Conservation (phyloP, 2,329 filamentous ascomycete genomes). For the Calonectria hongkongensis region DNA sequence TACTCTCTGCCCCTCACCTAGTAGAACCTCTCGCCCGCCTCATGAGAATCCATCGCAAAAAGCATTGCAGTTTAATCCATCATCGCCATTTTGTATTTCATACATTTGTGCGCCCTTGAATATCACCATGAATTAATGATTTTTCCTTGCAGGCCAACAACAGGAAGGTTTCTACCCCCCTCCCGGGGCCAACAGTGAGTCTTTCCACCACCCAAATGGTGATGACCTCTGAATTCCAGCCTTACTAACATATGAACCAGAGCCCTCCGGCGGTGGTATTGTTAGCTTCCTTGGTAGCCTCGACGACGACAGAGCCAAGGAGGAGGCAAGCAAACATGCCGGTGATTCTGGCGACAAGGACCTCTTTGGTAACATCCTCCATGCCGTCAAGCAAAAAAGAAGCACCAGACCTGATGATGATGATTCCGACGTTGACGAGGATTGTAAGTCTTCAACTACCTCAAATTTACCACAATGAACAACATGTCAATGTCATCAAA, state of each 20-base stretch:
- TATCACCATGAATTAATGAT: constrained; percentile 29
- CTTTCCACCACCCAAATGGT: neutral
- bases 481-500: neutral
- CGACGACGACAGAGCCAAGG: constrained; percentile 68
- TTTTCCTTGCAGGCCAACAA: constrained; percentile 38
- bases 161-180: constrained; percentile 50
- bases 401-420: constrained; percentile 68
- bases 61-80: neutral
- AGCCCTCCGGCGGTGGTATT: constrained; percentile 61
- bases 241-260: constrained; percentile 49
- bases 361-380: constrained; percentile 70
- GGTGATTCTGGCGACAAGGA: constrained; percentile 67
- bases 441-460: constrained; percentile 60
- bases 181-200: constrained; percentile 56
- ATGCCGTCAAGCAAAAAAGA: constrained; percentile 70
- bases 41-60: neutral
- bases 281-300: constrained; percentile 66
- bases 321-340: constrained; percentile 68
- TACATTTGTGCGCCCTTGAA: neutral
- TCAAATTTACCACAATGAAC: neutral
- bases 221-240: neutral
- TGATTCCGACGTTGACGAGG: constrained; percentile 70
- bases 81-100: neutral
- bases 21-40: neutral
- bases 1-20: constrained; percentile 36